Conservation (phyloP, 2,329 filamentous ascomycete species). For the Botryosphaeria agaves region DNA sequence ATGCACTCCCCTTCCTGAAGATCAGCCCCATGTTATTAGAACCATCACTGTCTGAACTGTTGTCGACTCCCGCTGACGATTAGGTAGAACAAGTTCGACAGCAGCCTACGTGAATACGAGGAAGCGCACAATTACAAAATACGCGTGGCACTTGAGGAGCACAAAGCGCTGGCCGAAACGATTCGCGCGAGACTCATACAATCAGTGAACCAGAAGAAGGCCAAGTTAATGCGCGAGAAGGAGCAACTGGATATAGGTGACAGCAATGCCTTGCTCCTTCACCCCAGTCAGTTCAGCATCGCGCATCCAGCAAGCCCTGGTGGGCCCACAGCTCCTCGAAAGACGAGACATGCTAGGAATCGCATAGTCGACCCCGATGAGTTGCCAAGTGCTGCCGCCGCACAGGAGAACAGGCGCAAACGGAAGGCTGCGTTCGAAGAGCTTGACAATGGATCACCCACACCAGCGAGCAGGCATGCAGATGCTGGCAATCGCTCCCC, state of each 20-base stretch:
- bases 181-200: slow-evolving; percentile 44
- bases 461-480: slow-evolving; percentile 28
- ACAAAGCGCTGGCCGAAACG: slow-evolving; percentile 38
- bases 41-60: not conserved
- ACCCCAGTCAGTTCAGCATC: slow-evolving; percentile 49
- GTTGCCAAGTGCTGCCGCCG: slow-evolving; percentile 9
- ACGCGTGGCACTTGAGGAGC: slow-evolving; percentile 45
- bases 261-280: slow-evolving; percentile 45
- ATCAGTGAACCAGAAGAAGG: slow-evolving; percentile 37
- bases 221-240: slow-evolving; percentile 43
- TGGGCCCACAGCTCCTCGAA: slow-evolving; percentile 40
- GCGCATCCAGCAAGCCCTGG: slow-evolving; percentile 42
- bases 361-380: slow-evolving; percentile 22
- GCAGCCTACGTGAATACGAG: slow-evolving; percentile 36
- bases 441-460: slow-evolving; percentile 39
- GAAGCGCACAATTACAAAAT: slow-evolving; percentile 40
- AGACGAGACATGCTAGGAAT: slow-evolving; percentile 44
- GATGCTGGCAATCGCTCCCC: slow-evolving; percentile 30
- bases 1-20: not conserved
- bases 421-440: slow-evolving; percentile 36
- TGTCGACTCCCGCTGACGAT: not conserved
- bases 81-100: slow-evolving; percentile 37
- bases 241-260: slow-evolving; percentile 50
- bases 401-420: slow-evolving; percentile 37
- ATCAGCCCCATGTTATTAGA: too few species aligned